phyloP scores from a whole-genome alignment of 129 eudicot genomes.

The Flaveria brownii region DNA sequence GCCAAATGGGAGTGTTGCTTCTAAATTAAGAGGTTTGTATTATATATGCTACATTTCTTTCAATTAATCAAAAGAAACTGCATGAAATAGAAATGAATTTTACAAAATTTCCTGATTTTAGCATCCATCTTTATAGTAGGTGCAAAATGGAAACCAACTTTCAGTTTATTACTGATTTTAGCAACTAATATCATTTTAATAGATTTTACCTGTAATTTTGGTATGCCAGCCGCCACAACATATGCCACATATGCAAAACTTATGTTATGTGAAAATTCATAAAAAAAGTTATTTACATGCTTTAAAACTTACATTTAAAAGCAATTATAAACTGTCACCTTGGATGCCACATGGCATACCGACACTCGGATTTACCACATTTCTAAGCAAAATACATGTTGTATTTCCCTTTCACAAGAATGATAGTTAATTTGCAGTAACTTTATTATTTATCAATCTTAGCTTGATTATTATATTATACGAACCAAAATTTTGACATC shows the following conservation, averaged over 20 bases:
- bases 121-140: not conserved
- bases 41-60: not conserved
- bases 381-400: not conserved
- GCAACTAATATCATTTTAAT: not conserved
- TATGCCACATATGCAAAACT: not conserved
- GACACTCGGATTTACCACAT: not conserved
- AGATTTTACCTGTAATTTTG: not conserved
- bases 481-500: not conserved
- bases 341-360: not conserved
- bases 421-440: not conserved
- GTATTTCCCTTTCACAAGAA: not conserved
- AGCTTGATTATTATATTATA: not conserved
- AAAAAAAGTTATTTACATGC: not conserved
- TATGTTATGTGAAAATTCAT: not conserved
- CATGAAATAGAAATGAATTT: not conserved
- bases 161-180: not conserved
- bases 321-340: not conserved
- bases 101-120: not conserved
- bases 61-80: not conserved
- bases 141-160: not conserved
- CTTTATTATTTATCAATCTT: not conserved
- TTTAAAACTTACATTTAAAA: not conserved
- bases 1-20: slow-evolving; percentile 94
- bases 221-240: not conserved
- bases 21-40: slow-evolving; percentile 71